phyloP scores from a whole-genome alignment of 1,284 basidiomycete genomes.

The Tilletia indica region DNA sequence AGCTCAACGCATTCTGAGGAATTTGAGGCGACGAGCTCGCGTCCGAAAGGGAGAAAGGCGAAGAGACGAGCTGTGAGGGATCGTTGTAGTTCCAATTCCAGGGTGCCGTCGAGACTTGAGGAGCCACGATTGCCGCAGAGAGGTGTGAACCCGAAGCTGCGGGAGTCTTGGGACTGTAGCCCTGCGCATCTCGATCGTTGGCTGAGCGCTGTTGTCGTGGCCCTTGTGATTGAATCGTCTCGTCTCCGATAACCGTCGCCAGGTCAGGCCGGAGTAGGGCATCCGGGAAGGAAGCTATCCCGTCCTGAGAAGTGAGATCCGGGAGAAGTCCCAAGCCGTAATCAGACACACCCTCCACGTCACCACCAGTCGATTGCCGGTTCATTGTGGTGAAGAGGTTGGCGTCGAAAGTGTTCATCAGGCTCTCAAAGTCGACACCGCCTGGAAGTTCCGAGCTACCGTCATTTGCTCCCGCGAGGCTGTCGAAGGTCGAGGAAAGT shows the following conservation, averaged over 20 bases:
- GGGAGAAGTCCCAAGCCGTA: not conserved
- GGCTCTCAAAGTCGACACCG: not conserved
- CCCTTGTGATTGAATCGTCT: not conserved
- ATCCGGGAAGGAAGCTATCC: not conserved
- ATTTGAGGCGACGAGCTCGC: too few relatives aligned
- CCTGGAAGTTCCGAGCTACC: too few relatives aligned
- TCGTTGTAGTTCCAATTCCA: too few relatives aligned
- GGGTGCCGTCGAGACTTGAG: not conserved
- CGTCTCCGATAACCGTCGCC: not conserved
- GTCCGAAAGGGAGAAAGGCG: too few relatives aligned
- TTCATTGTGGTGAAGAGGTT: not conserved
- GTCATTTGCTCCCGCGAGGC: too few relatives aligned
- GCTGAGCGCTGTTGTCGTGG: not conserved
- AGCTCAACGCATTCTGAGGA: too few relatives aligned
- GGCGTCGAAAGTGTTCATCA: slow-evolving; percentile 9
- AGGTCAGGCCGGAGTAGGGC: not conserved
- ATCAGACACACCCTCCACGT: not conserved
- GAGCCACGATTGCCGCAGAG: not conserved
- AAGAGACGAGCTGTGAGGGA: too few relatives aligned
- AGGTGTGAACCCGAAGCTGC: not conserved
- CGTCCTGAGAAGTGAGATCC: not conserved
- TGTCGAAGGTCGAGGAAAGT: too few relatives aligned
- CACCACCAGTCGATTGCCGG: not conserved
- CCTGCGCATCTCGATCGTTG: not conserved
- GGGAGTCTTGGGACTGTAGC: not conserved